phyloP scores from a whole-genome alignment of 1,139 yeast genomes.

The Lodderomyces theae region DNA sequence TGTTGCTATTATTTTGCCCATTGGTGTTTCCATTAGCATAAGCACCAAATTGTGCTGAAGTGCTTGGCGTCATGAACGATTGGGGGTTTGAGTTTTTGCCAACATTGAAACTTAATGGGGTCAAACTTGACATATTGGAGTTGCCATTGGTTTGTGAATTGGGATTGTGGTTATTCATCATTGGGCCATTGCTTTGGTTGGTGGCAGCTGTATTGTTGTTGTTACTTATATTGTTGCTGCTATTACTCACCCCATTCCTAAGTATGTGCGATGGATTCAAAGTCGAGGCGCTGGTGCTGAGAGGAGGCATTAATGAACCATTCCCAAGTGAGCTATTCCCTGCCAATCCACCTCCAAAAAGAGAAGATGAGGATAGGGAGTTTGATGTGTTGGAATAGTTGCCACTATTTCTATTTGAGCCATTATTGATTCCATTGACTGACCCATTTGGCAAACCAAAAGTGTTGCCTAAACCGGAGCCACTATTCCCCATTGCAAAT shows the following conservation, averaged over 20 bases:
- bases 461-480: not conserved
- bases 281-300: constrained; percentile 18
- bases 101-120: not conserved
- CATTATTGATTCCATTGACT: constrained; percentile 6
- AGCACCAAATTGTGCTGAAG: not conserved
- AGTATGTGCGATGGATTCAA: constrained; percentile 25
- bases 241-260: not conserved
- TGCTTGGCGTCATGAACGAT: constrained; percentile 3
- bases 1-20: not conserved
- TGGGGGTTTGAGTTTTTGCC: constrained; percentile 2
- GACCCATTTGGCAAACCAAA: not conserved
- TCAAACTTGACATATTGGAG: constrained; percentile 1
- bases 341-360: constrained; percentile 2
- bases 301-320: constrained; percentile 16
- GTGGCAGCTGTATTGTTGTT: not conserved
- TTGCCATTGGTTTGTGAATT: constrained; percentile 1
- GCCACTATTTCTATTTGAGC: not conserved
- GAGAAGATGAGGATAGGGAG: constrained; percentile 2
- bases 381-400: not conserved
- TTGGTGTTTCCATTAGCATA: not conserved
- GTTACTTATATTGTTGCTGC: not conserved
- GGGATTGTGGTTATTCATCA: not conserved
- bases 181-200: not conserved
- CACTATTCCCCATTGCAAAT: not conserved
- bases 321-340: constrained; percentile 4